Evolutionary conservation across 805 yeast species (phyloP).

Genomic region (Saccharomycopsis selenospora): DNA sequence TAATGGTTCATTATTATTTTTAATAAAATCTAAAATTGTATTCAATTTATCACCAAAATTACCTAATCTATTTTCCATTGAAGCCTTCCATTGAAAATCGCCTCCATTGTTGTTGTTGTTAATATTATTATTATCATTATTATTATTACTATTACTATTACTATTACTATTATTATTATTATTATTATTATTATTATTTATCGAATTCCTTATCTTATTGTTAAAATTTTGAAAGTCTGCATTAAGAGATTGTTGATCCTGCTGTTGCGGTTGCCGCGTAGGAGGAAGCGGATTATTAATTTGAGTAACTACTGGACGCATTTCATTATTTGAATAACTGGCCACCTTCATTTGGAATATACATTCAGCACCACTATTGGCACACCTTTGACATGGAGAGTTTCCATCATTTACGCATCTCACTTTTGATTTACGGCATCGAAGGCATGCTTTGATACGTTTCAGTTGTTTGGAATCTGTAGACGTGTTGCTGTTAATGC

Average conservation of each 20-base stretch:
- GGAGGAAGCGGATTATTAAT: no score
- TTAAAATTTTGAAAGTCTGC: no score
- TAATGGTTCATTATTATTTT: constrained; percentile 20
- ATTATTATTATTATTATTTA: constrained; percentile 5
- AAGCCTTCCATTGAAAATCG: constrained; percentile 27
- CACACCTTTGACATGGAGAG: constrained; percentile 54
- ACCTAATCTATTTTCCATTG: constrained; percentile 34
- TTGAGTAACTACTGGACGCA: constrained; percentile 15
- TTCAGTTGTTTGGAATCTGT: no score
- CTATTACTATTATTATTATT: no score
- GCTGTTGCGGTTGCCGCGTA: no score
- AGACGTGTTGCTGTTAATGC: not conserved
- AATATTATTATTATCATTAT: constrained; percentile 4
- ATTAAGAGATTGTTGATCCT: no score
- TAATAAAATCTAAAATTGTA: constrained; percentile 31
- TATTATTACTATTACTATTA: no score
- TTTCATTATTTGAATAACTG: constrained; percentile 18
- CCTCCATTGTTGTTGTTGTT: not conserved
- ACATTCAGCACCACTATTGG: constrained; percentile 45
- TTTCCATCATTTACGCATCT: constrained; percentile 45
- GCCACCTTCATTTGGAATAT: constrained; percentile 51
- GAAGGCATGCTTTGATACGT: constrained; percentile 50
- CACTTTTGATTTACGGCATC: constrained; percentile 56
- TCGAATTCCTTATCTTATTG: no score
- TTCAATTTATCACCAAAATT: constrained; percentile 35